phyloP scores from a whole-genome alignment of 2,329 filamentous ascomycete species.

The Trichoderma aggressivum region DNA sequence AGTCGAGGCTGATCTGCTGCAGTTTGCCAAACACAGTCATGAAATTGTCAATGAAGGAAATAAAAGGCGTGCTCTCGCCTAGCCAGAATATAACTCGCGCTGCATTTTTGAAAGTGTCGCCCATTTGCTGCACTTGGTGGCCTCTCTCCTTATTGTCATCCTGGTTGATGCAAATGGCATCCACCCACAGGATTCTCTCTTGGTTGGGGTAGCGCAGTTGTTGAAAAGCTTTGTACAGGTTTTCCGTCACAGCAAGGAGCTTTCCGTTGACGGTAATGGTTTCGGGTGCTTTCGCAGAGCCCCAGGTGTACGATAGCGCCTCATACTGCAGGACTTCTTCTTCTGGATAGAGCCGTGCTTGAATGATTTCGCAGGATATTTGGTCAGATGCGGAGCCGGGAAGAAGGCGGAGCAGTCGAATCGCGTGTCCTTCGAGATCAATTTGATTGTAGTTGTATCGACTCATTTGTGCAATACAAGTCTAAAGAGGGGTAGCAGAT shows the following conservation, averaged over 20 bases:
- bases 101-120: background rate
- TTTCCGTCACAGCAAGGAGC: background rate
- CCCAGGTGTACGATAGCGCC: conserved; percentile 1
- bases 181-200: background rate
- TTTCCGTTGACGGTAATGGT: background rate
- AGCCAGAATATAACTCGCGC: background rate
- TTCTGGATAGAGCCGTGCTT: background rate
- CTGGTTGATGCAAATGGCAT: background rate
- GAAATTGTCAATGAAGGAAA: background rate
- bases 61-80: background rate
- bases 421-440: background rate
- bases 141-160: background rate
- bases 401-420: background rate
- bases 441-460: background rate
- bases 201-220: background rate
- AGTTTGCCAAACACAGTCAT: background rate
- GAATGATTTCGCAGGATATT: background rate
- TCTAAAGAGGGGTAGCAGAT: background rate
- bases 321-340: background rate
- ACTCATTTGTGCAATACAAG: background rate
- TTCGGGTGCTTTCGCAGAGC: background rate
- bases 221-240: background rate
- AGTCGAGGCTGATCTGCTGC: background rate
- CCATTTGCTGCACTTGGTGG: background rate
- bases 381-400: background rate